Evolutionary conservation across 345 rosid genomes (phyloP).

Genomic region (Eucalyptus erythrocorys): DNA sequence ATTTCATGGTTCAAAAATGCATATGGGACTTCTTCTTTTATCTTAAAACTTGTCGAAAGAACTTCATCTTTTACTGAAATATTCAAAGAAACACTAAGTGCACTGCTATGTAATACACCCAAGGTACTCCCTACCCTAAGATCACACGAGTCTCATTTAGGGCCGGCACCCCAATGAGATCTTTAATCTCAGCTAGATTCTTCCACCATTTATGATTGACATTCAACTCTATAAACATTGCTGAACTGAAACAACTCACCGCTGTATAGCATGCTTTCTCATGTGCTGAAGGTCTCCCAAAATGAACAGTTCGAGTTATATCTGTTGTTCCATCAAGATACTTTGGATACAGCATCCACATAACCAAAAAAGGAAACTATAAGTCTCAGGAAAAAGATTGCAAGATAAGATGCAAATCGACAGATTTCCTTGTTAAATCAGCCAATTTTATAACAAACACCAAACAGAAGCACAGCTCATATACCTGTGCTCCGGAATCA

Average conservation of each 20-base stretch:
- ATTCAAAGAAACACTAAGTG: not conserved
- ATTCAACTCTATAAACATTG: not conserved
- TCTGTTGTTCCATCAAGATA: slow-evolving; percentile 98
- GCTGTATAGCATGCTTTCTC: slow-evolving; percentile 87
- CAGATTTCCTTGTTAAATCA: not conserved
- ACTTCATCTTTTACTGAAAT: not conserved
- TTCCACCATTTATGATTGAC: not conserved
- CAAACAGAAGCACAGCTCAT: not conserved
- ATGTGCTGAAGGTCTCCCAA: slow-evolving; percentile 87
- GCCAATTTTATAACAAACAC: not conserved
- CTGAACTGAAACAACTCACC: slow-evolving; percentile 19
- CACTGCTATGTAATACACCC: not conserved
- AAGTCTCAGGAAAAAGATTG: not conserved
- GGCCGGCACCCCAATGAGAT: not conserved
- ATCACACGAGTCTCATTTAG: not conserved
- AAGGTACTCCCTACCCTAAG: not conserved
- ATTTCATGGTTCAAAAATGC: not conserved
- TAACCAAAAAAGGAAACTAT: not conserved
- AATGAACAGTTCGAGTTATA: slow-evolving; percentile 92
- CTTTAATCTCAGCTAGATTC: not conserved
- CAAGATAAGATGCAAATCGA: not conserved
- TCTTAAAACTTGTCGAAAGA: not conserved
- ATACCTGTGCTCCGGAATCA: slow-evolving; percentile 99
- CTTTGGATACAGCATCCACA: slow-evolving; percentile 22
- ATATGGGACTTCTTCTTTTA: not conserved